Conservation (phyloP, 2,329 filamentous ascomycete species). For the Raffaelea ambrosiae region DNA sequence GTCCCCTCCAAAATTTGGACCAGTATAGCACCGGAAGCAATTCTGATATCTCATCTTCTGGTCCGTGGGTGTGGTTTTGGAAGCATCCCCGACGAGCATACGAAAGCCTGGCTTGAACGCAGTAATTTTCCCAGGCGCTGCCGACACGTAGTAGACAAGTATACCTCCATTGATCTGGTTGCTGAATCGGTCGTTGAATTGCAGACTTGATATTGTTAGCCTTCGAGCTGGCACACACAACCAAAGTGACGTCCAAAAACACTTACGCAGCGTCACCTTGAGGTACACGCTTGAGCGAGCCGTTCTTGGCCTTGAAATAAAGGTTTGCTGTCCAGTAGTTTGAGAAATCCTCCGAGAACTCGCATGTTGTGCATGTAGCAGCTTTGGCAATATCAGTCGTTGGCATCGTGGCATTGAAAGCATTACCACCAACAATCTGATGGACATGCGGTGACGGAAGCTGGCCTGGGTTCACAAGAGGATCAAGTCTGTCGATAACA, state of each 20-base stretch:
- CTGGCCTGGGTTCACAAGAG: constrained; percentile 12
- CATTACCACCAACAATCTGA: constrained; percentile 13
- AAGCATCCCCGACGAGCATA: constrained; percentile 37
- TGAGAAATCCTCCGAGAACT: constrained; percentile 10
- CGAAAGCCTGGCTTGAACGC: constrained; percentile 40
- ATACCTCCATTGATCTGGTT: constrained; percentile 32
- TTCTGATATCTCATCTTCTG: constrained; percentile 24
- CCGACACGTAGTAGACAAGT: constrained; percentile 36
- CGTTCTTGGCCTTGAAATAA: constrained; percentile 16
- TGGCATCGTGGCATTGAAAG: constrained; percentile 10
- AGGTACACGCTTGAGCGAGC: constrained; percentile 26
- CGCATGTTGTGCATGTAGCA: constrained; percentile 9
- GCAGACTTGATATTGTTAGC: constrained; percentile 17
- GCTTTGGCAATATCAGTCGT: constrained; percentile 3
- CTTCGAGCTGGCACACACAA: too few relatives aligned
- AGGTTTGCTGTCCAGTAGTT: constrained; percentile 13
- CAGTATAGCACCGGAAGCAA: constrained; percentile 37
- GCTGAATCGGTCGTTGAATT: constrained; percentile 32
- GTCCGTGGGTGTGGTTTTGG: constrained; percentile 22
- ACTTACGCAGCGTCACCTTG: constrained; percentile 49
- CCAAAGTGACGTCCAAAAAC: background rate
- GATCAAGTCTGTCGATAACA: constrained; percentile 12
- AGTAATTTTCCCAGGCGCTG: constrained; percentile 31
- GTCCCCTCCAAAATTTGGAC: constrained; percentile 36
- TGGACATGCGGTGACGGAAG: constrained; percentile 10